Evolutionary conservation across 306 rosid species (phyloP), one percentile per base, ranked within the genome.

Genomic region (Quillaja saponaria): DNA sequence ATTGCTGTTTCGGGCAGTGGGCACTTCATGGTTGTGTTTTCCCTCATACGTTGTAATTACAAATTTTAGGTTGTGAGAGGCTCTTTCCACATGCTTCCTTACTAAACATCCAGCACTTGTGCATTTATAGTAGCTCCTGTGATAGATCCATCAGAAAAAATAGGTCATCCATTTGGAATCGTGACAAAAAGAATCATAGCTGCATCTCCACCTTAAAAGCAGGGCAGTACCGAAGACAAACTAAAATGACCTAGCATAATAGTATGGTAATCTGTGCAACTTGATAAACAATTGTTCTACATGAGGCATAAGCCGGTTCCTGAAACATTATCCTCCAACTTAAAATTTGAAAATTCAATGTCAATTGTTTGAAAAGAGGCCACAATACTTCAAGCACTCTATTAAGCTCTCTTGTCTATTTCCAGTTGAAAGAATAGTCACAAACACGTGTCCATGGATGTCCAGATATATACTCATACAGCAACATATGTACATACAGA

Each of bases 81-180:
- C 96, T 68, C 97, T 81, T 76, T 91, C 97, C 62, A 88, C 95
- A 46, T 91, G 97, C 71, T 91, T 91, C 85, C 91, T 77, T 13
- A 91, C 97, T 12, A 18, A 8, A 79, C 97, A 91, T 33, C 95
- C 95, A 16, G 84, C 88, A 73, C 90, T 85, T 1, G 97, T 88
- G 77, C 97, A 91, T 76, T 91, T 91, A 80, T 91, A 91, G 85
- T 91, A 91, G 83, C 97, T 91, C 96, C 97, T 88, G 51, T 13
- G 55, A 58, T 20, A 65, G 45, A 74, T 6, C 28, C 64, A 55
- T 11, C 18, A 34, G 33, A 62, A 65, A 53, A 59, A 10, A 69
- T 51, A 31, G n/a, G n/a, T n/a, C 13, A 52, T 34, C 16, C 70
- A 68, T 45, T 21, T 34, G 18, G 42, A 49, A n/a, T n/a, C 39